Conservation (phyloP, 495 filamentous ascomycete genomes). For the Glonium stellatum region DNA sequence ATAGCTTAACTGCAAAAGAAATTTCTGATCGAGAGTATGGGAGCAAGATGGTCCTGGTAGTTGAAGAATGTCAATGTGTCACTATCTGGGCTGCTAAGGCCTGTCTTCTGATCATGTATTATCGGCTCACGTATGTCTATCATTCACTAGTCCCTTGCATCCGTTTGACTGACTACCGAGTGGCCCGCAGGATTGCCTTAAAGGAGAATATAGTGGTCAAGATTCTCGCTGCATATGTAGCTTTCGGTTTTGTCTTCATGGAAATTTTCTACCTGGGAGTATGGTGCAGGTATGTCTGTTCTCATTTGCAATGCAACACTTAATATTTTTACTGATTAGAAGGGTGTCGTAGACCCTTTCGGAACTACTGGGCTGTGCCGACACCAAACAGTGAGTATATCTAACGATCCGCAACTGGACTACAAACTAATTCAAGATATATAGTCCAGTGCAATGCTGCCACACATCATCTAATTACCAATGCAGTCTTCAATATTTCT, state of each 20-base stretch:
- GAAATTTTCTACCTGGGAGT: conserved; percentile 54
- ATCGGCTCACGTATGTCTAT: conserved; percentile 42
- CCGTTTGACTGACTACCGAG: background rate
- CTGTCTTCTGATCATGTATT: conserved; percentile 47
- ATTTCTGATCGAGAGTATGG: conserved; percentile 44
- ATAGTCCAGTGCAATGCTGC: conserved; percentile 33
- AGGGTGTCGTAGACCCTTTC: conserved; percentile 41
- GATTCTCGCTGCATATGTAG: conserved; percentile 46
- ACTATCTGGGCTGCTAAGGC: conserved; percentile 48
- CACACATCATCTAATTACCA: conserved; percentile 52
- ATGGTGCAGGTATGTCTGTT: conserved; percentile 40
- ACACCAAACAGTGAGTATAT: conserved; percentile 2
- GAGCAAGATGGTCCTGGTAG: conserved; percentile 47
- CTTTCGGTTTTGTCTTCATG: conserved; percentile 49
- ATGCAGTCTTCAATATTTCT: conserved; percentile 58
- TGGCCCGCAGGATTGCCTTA: conserved; percentile 24
- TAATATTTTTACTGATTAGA: background rate
- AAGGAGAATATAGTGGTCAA: conserved; percentile 46
- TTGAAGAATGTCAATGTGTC: conserved; percentile 40
- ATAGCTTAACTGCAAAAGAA: conserved; percentile 41
- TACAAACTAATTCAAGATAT: conserved; percentile 30
- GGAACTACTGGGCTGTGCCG: conserved; percentile 48
- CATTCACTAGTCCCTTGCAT: background rate
- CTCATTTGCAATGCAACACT: background rate
- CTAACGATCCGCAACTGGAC: background rate